A percentile compares a stretch with the other conserved stretches of the same genome.
phyloP scores from a whole-genome alignment of 2,329 filamentous ascomycete genomes.

The Juglanconis sp. region DNA sequence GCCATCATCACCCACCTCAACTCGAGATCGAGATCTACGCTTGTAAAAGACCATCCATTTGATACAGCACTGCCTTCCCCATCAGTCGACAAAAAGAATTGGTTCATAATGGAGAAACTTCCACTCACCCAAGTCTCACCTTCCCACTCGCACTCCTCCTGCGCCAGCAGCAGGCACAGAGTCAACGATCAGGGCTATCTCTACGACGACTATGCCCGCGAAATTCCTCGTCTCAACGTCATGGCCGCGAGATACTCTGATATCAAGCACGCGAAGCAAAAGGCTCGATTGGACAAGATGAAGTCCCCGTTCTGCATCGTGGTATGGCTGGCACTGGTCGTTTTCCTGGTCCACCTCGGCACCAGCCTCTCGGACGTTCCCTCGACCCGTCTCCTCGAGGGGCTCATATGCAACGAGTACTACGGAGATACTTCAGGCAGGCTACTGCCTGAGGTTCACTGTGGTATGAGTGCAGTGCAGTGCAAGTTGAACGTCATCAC shows the following conservation, averaged over 20 bases:
- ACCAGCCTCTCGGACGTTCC: constrained; percentile 7
- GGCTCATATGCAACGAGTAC: constrained; percentile 6
- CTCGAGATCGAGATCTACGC: too few species aligned
- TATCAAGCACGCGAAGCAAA: not conserved
- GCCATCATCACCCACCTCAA: too few species aligned
- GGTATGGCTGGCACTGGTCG: not conserved
- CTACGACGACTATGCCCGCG: not conserved
- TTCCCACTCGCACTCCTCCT: not conserved
- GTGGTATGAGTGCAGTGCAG: not conserved
- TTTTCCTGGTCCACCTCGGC: constrained; percentile 9
- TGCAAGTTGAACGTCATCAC: not conserved
- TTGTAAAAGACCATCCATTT: too few species aligned
- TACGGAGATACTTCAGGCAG: not conserved
- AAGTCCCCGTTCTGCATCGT: not conserved
- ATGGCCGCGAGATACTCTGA: not conserved
- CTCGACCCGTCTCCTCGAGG: constrained; percentile 4
- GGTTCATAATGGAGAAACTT: not conserved
- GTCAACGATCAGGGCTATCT: not conserved
- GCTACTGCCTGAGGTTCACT: not conserved
- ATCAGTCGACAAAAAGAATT: too few species aligned
- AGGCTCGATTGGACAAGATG: not conserved
- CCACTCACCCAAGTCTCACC: not conserved
- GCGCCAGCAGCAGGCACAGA: not conserved
- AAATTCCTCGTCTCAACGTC: not conserved
- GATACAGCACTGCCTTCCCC: too few species aligned